These are phyloP conservation scores for Lipomyces kockii DNA, from an alignment of 805 yeast species.

Conservation along the genomic window DNA sequence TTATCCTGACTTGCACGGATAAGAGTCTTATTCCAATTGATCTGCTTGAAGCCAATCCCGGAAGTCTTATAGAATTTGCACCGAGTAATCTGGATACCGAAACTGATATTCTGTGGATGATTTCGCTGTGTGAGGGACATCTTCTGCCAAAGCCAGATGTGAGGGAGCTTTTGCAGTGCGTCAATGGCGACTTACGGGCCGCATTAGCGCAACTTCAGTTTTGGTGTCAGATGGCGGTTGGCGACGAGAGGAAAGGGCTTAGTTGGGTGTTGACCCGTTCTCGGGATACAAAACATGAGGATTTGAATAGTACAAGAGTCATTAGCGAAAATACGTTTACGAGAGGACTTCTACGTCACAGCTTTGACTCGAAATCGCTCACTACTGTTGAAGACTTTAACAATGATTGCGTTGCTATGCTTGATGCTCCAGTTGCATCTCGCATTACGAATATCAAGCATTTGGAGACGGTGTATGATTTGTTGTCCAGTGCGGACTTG, in stretches of 20 bases:
- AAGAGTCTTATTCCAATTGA: conserved; percentile 53
- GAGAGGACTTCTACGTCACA: conserved; percentile 1
- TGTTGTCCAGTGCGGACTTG: conserved; percentile 20
- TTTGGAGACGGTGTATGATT: conserved; percentile 14
- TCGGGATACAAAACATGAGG: not conserved
- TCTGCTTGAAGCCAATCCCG: conserved; percentile 52
- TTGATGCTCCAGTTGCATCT: not conserved
- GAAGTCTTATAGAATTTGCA: conserved; percentile 48
- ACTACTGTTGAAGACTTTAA: not conserved
- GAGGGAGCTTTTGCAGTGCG: conserved; percentile 27
- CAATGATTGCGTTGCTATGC: not conserved
- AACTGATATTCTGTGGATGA: conserved; percentile 41
- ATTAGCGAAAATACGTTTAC: conserved; percentile 27
- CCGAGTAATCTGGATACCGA: conserved; percentile 30
- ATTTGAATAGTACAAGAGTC: conserved; percentile 13
- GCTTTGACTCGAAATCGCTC: conserved; percentile 1
- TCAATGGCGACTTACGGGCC: conserved; percentile 39
- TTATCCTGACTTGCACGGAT: conserved; percentile 67
- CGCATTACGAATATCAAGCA: conserved; percentile 3
- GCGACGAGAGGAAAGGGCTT: conserved; percentile 31
- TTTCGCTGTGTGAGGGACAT: conserved; percentile 48
- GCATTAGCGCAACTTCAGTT: conserved; percentile 36
- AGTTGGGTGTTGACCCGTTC: conserved; percentile 28
- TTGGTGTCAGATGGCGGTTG: conserved; percentile 41
- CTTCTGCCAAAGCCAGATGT: conserved; percentile 37